Conservation (phyloP, 192 early-diverging fungal species). For the Radiomyces spectabilis region DNA sequence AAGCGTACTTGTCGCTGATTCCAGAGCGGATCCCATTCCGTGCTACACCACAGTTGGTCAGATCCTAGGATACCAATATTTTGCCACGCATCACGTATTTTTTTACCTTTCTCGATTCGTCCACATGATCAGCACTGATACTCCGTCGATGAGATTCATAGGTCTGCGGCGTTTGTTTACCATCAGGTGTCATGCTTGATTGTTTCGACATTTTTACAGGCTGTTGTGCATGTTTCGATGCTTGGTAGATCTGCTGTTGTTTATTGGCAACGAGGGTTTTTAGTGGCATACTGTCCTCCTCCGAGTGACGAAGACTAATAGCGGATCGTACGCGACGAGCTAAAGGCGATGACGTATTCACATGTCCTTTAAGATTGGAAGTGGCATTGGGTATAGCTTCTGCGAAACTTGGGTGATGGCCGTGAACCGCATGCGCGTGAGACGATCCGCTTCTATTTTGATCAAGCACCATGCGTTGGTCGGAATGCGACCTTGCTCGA, state of each 20-base stretch:
- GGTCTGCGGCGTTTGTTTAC: not conserved
- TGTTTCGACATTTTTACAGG: not conserved
- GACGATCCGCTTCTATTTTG: not conserved
- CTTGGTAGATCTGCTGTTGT: slow-evolving; percentile 9
- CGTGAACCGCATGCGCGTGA: not conserved
- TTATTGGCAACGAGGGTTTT: slow-evolving; percentile 28
- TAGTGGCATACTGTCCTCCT: slow-evolving; percentile 32
- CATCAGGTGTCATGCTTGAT: not conserved
- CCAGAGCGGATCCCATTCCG: no score
- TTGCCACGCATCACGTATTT: no score
- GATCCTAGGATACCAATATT: no score
- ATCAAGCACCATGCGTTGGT: slow-evolving; percentile 3
- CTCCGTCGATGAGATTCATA: slow-evolving; percentile 9
- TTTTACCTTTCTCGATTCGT: slow-evolving; percentile 5
- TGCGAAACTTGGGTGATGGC: no score
- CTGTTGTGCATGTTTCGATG: not conserved
- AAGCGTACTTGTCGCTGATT: no score
- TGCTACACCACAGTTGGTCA: no score
- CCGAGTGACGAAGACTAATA: slow-evolving; percentile 29
- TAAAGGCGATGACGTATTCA: slow-evolving; percentile 22
- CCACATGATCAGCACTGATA: slow-evolving; percentile 21
- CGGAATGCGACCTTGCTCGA: slow-evolving; percentile 15
- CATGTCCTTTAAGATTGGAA: not conserved
- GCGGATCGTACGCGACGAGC: slow-evolving; percentile 40
- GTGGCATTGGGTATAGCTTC: slow-evolving; percentile 4